Base-by-base conservation (phyloP, 768 basidiomycete genomes). In the Lenzites betulinus region DNA sequence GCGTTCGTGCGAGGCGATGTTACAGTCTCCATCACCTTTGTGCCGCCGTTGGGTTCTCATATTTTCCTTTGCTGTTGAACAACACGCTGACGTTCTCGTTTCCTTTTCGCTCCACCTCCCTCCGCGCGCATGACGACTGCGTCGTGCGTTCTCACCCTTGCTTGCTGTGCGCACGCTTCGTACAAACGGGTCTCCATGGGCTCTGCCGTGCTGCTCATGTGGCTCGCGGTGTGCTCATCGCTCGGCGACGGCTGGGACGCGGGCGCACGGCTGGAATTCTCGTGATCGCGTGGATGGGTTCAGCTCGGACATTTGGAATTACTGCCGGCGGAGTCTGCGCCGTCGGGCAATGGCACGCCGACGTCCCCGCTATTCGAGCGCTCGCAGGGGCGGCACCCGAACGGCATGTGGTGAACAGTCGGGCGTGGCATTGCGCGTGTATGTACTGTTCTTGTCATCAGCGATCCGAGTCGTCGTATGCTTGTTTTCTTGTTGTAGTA, bases 111-210 rank as follows among this genome's bases (percentile, higher is more conserved):
- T 39, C 7, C 38, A 4, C 38, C 15, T 39, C 7, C 15, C 7
- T 13, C 4, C 38, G 3, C 4, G 13, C 15, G 13, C 20, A 8
- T n/a, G n/a, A 20, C 43, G n/a, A 9, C 8, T n/a, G 18, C 43
- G 7, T 44, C n/a, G 16, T n/a, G 16, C 20, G 8, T 23, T n/a
- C n/a, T 44, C 43, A 6, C 43, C 43, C 15, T 18, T 20, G 28
- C 16, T 18, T 25, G 43, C 28, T 28, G 46, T 13, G 4, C 59
- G 35, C 3, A 25, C 47, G 59, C 16, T 54, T 50, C 36, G 22
- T 33, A 20, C 47, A 16, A 54, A 51, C 54, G 60, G 60, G 23
- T 44, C 22, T 36, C 60, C 8, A 36, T 61, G 42, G 60, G 60
- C 33, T 13, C 42, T 8, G 49, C 43, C 20, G 39, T 58, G 26